phyloP scores from a whole-genome alignment of 495 filamentous ascomycete genomes.

The Jackrogersella minutella region DNA sequence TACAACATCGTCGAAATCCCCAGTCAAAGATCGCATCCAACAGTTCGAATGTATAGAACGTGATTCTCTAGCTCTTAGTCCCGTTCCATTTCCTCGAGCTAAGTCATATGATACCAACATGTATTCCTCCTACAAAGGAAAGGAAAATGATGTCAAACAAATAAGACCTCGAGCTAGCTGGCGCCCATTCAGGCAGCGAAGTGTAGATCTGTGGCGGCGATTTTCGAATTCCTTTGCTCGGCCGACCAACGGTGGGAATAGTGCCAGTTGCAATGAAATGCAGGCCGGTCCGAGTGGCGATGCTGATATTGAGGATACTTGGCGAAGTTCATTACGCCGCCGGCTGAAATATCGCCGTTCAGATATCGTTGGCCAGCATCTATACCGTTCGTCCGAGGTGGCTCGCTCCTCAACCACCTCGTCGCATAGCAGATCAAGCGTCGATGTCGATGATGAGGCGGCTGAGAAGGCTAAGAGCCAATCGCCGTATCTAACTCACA shows the following conservation, averaged over 20 bases:
- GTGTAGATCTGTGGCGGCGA: constrained; percentile 32
- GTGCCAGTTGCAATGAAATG: not conserved
- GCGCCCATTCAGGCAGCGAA: constrained; percentile 27
- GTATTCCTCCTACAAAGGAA: not conserved
- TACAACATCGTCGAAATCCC: constrained; percentile 38
- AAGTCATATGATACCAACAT: not conserved
- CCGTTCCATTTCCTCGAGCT: constrained; percentile 10
- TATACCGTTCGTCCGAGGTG: constrained; percentile 24
- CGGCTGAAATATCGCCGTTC: constrained; percentile 23
- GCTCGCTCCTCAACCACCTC: constrained; percentile 13
- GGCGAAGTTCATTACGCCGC: not conserved
- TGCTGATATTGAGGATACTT: not conserved
- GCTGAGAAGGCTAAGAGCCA: constrained; percentile 7
- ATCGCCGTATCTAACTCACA: constrained; percentile 4
- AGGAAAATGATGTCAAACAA: not conserved
- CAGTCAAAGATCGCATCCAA: constrained; percentile 46
- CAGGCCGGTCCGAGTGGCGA: not conserved
- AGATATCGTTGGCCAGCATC: constrained; percentile 24
- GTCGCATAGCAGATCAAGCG: not conserved
- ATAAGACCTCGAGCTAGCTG: constrained; percentile 8
- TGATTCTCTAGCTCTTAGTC: not conserved
- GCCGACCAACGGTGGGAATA: constrained; percentile 24
- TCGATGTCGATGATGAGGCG: constrained; percentile 11
- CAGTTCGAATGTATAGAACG: constrained; percentile 46
- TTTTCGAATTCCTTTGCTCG: constrained; percentile 39